Evolutionary conservation across 306 rosid species (phyloP), one percentile per base, ranked within the genome.

Genomic region (Alnus rubra): DNA sequence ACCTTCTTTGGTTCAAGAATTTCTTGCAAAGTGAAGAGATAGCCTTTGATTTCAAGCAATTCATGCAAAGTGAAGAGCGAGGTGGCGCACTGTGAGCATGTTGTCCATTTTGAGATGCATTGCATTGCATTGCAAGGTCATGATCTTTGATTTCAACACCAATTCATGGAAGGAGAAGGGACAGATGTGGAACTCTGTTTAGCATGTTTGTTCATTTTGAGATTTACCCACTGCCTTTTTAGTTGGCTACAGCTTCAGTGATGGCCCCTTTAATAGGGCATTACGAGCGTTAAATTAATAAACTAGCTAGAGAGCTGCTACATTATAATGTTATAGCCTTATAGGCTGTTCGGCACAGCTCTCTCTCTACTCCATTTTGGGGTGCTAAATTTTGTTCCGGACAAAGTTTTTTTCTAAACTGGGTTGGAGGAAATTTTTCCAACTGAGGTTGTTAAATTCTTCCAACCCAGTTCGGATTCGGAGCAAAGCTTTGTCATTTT

Each of bases 1-100:
- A 75, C 86, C 69, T 85, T 87, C 81, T 72, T 82, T 78, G 76
- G 82, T 77, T 75, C 78, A 64, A 84, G 81, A 80, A 88, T 78
- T 78, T 79, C 81, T 63, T 76, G 76, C 86, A 44, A 48, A 81
- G 83, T 56, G 84, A 69, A 75, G 84, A 82, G 80, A 58, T 60
- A 19, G 72, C 74, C 77, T 72, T 75, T 73, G 76, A 71, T 49
- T 49, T 49, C 52, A 49, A 49, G 52, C 52, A 49, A 49, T 49
- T 49, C 52, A 49, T 49, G 52, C 52, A 10, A 49, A 49, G 2
- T 49, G 52, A 49, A 49, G 14, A 9, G 65, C 30, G 19, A 52
- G 56, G 56, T 59, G 37, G 35, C 3, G 65, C 37, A 28, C 37
- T 62, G 44, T 31, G 9, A 62, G 45, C 44, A 10, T 63, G 45